phyloP scores from a whole-genome alignment of 495 filamentous ascomycete genomes.

The Aspergillus bertholletiae region DNA sequence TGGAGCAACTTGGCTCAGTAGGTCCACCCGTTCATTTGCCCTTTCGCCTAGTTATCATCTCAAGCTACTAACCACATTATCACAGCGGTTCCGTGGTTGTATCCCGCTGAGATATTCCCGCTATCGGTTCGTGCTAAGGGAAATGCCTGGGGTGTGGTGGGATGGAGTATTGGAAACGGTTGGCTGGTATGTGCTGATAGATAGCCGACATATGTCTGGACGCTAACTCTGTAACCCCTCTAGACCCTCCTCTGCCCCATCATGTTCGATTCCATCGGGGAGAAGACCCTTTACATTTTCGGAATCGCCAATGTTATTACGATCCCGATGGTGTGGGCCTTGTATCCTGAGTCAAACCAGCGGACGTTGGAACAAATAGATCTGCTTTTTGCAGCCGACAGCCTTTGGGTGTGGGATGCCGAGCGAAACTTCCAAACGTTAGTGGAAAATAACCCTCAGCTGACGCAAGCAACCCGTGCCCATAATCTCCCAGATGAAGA shows the following conservation, averaged over 20 bases:
- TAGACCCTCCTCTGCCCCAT: constrained; percentile 59
- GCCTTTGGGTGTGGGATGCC: constrained; percentile 61
- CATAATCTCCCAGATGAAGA: too few relatives aligned
- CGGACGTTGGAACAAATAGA: constrained; percentile 69
- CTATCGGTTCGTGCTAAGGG: constrained; percentile 66
- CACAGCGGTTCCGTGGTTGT: constrained; percentile 70
- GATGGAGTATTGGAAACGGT: constrained; percentile 71
- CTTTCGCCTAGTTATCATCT: too few relatives aligned
- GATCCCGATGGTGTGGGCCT: constrained; percentile 64
- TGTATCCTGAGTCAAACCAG: constrained; percentile 67
- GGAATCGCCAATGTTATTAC: constrained; percentile 58
- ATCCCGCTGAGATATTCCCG: constrained; percentile 71
- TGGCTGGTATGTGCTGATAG: constrained; percentile 47
- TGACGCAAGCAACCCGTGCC: too few relatives aligned
- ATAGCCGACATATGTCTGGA: too few relatives aligned
- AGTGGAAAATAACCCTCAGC: too few relatives aligned
- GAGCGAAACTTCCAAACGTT: constrained; percentile 46
- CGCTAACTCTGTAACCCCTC: too few relatives aligned
- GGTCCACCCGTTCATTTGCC: too few relatives aligned
- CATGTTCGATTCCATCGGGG: constrained; percentile 58
- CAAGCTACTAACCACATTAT: constrained; percentile 1
- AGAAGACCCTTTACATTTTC: constrained; percentile 68
- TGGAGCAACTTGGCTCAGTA: constrained; percentile 71
- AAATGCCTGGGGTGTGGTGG: constrained; percentile 70
- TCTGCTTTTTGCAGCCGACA: constrained; percentile 57